These are phyloP conservation scores for Neurospora sp. DNA, from an alignment of 495 filamentous ascomycete genomes.

Conservation along the genomic window DNA sequence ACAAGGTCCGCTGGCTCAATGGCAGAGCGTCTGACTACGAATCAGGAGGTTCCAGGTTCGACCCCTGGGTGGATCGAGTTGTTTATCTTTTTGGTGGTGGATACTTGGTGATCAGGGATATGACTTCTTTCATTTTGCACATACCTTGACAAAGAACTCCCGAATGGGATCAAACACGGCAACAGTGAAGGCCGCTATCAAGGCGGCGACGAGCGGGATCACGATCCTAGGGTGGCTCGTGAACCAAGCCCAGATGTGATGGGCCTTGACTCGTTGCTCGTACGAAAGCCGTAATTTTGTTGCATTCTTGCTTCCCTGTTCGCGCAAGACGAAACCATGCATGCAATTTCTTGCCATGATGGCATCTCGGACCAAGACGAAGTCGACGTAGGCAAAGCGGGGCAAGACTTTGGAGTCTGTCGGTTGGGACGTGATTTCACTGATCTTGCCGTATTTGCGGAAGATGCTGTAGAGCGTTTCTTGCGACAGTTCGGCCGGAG, in stretches of 20 bases:
- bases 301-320: constrained; percentile 63
- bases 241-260: constrained; percentile 81
- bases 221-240: constrained; percentile 81
- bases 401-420: constrained; percentile 75
- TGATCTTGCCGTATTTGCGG: constrained; percentile 77
- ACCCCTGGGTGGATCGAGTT: neutral
- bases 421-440: constrained; percentile 68
- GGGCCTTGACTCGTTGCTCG: constrained; percentile 61
- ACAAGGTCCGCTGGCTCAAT: neutral
- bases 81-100: neutral
- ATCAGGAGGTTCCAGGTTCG: neutral
- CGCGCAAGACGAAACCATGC: constrained; percentile 67
- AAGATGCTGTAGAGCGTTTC: constrained; percentile 84
- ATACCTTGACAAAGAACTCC: constrained; percentile 75
- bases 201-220: constrained; percentile 68
- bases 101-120: neutral
- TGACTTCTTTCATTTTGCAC: neutral
- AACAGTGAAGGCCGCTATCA: constrained; percentile 78
- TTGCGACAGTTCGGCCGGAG: constrained; percentile 59
- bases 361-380: constrained; percentile 54
- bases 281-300: constrained; percentile 73
- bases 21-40: neutral
- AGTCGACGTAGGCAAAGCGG: constrained; percentile 70
- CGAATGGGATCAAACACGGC: constrained; percentile 86
- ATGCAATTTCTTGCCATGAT: constrained; percentile 89